phyloP scores from a whole-genome alignment of 1,139 yeast species.

The Taphrina confusa region DNA sequence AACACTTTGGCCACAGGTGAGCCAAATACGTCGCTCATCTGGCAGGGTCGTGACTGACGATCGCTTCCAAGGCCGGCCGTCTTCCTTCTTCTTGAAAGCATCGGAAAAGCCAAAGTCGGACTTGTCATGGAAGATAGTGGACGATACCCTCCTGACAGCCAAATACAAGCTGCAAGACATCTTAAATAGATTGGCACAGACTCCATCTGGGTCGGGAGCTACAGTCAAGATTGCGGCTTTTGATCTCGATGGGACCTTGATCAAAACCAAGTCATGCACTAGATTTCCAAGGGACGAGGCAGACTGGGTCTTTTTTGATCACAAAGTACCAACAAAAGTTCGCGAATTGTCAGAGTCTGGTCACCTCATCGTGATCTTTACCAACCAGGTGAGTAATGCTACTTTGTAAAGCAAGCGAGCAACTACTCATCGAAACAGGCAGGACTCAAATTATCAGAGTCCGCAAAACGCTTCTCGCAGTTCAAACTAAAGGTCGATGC shows the following conservation, averaged over 20 bases:
- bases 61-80: not conserved
- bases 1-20: slow-evolving; percentile 15
- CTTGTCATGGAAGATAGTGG: not conserved
- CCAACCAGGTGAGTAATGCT: slow-evolving; percentile 73
- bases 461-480: slow-evolving; percentile 54
- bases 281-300: slow-evolving; percentile 57
- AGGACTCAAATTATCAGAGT: slow-evolving; percentile 9
- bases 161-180: not conserved
- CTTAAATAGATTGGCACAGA: not conserved
- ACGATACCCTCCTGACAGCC: not conserved
- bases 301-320: slow-evolving; percentile 71
- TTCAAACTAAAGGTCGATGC: slow-evolving; percentile 43
- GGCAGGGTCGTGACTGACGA: not conserved
- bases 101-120: slow-evolving; percentile 15
- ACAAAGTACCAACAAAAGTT: slow-evolving; percentile 47
- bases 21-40: not conserved
- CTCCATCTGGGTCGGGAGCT: not conserved
- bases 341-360: slow-evolving; percentile 38
- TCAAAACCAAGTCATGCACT: slow-evolving; percentile 57
- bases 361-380: slow-evolving; percentile 61
- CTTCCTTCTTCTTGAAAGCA: slow-evolving; percentile 6
- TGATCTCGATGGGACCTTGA: slow-evolving; percentile 58
- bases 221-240: slow-evolving; percentile 58
- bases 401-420: slow-evolving; percentile 45
- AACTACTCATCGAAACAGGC: slow-evolving; percentile 41